Percentiles rank a stretch among this genome's conserved stretches.
Evolutionary conservation across 768 basidiomycete species (phyloP).

Genomic region (Hydnomerulius pinastri): DNA sequence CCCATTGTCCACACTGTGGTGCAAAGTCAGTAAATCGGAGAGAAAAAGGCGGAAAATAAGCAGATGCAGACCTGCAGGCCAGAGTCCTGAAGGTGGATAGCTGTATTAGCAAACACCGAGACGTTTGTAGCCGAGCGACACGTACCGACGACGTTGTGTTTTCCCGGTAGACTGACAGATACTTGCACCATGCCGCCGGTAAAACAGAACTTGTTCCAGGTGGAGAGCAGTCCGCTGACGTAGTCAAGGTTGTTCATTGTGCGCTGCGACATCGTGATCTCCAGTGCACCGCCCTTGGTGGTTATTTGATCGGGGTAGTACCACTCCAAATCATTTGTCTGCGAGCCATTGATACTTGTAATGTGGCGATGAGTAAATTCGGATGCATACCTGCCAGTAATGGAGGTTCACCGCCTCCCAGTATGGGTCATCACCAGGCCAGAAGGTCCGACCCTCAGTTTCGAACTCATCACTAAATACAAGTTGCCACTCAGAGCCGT

Average conservation of each 20-base stretch:
- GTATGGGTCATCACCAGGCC: conserved; percentile 84
- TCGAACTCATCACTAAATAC: conserved; percentile 93
- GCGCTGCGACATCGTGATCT: conserved; percentile 71
- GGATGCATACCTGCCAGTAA: conserved; percentile 62
- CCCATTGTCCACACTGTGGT: conserved; percentile 69
- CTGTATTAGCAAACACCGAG: neutral
- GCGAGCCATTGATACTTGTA: neutral
- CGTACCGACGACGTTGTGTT: conserved; percentile 49
- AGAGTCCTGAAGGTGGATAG: conserved; percentile 47
- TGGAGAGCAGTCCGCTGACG: conserved; percentile 67
- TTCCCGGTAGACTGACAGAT: conserved; percentile 71
- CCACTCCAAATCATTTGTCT: conserved; percentile 85
- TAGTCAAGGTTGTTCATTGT: conserved; percentile 72
- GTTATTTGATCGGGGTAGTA: conserved; percentile 81
- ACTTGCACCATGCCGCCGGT: conserved; percentile 81
- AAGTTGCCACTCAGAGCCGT: conserved; percentile 59
- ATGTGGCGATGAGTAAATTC: neutral
- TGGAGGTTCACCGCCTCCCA: conserved; percentile 86
- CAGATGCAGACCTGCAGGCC: conserved; percentile 57
- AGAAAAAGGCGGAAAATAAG: neutral
- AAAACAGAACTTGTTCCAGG: conserved; percentile 94
- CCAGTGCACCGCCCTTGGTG: conserved; percentile 71
- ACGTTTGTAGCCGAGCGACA: neutral
- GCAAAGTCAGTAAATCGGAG: conserved; percentile 12
- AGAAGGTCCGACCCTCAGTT: conserved; percentile 70